Base-by-base conservation (phyloP, 2,329 filamentous ascomycete species). In the Ophiostoma ips region DNA sequence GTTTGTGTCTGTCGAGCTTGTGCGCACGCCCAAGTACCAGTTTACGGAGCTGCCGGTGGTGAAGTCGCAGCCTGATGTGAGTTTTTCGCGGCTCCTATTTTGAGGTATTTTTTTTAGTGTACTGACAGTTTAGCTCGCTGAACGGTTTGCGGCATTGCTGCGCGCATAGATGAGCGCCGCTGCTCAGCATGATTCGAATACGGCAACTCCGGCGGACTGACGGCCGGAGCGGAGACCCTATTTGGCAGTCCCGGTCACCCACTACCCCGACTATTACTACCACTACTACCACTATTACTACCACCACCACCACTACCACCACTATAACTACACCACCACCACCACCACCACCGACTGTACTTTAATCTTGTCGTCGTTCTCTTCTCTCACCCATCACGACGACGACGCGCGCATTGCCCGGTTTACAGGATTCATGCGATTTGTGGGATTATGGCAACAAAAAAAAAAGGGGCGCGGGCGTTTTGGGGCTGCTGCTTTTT, bases 1-100 rank as follows among this genome's bases (percentile, higher is more conserved):
- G 63, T 82, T 89, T 55, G 90, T 88, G 34, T 76, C 94, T 54
- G 70, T 92, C 55, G 92, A 96, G 69, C 75, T 98, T 51, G 73
- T 94, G 57, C 94, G 94, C 72, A 95, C 94, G 63, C 82, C 85
- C 49, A 86, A 81, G 62, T 94, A 90, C 65, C 81, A 81, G 61
- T 94, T 98, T 72, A 96, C 94, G 71, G 86, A 92, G 47, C 73
- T 95, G 57, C 85, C 87, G 24, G 95, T 94, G 60, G 85, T 96
- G 67, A 94, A 95, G 71, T 77, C 83, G 57, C 79, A 83, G 58
- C 88, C 88, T 56, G 88, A 45, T 18, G 24, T 44, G 28, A 18
- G 41, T 28, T 28, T 28, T 28, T 28, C 8, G n/a, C n/a, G n/a
- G n/a, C 8, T 28, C 8, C 24, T 28, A 4, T 28, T 28, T 28